Base-by-base conservation (phyloP, 2,329 filamentous ascomycete genomes). In the Verticillium longisporum region DNA sequence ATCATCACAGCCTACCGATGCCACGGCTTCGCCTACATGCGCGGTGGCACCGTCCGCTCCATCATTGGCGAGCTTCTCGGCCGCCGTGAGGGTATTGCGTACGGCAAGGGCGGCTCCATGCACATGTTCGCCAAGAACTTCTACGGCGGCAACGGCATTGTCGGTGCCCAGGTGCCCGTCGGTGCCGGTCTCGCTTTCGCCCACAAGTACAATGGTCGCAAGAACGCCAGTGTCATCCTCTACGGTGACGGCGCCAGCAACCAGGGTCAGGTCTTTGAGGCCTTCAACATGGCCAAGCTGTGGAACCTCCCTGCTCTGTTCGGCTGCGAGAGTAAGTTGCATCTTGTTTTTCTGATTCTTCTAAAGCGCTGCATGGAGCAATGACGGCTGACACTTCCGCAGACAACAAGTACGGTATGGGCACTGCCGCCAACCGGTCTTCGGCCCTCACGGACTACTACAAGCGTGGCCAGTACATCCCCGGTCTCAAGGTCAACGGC, bases 391-490 rank as follows among this genome's bases (percentile, higher is more conserved):
- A 72, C 76, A 66, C 77, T 66, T 5, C 58, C 15, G 38, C 61
- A 97, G 93, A 99, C 87, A 99, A 99, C 90, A 99, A 99, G 82
- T 99, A 99, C 77, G 95, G 95, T 78, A 99, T 99, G 95, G 95
- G 95, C 80, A 99, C 95, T 66, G 90, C 95, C 64, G 94, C 95
- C 68, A 89, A 89, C 79, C 92, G 95, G 72, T 93, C 95, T 64
- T 94, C 95, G 63, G 95, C 95, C 71, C 81, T 97, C 75, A 98
- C 95, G 77, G 95, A 99, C 78, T 99, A 99, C 88, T 98, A 99
- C 88, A 98, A 98, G 89, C 94, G 95, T 80, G 95, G 95, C 68
- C 95, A 99, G 82, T 99, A 98, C 84, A 99, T 99, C 69, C 94
- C 95, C 62, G 95, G 95, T 82, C 87, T 99, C 71, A 99, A 99